Percentiles rank a stretch among this genome's conserved stretches.
Evolutionary conservation across 2,329 filamentous ascomycete species (phyloP).

Genomic region (Ceratocystis lukuohia): DNA sequence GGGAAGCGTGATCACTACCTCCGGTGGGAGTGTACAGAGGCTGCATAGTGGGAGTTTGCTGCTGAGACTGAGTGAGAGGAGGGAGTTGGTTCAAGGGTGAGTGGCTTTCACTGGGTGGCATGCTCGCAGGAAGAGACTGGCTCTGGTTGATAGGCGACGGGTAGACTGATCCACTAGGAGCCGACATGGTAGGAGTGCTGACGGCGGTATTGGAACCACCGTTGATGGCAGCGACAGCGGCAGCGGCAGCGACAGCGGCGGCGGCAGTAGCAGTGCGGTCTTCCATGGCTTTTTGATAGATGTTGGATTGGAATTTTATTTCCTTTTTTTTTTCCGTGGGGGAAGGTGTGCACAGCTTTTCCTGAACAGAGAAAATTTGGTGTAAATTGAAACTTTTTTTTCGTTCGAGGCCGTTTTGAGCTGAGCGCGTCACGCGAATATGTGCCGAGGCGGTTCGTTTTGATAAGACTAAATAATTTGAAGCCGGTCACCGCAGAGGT

Average conservation of each 20-base stretch:
- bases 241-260: constrained; percentile 15
- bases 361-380: background rate
- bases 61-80: constrained; percentile 17
- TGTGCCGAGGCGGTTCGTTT: background rate
- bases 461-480: background rate
- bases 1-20: constrained; percentile 15
- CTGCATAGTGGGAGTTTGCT: constrained; percentile 19
- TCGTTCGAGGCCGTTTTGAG: background rate
- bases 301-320: background rate
- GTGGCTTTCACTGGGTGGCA: constrained; percentile 17
- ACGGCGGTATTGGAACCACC: constrained; percentile 8
- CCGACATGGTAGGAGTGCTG: constrained; percentile 14
- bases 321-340: background rate
- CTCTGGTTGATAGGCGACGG: constrained; percentile 18
- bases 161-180: constrained; percentile 18
- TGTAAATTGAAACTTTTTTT: background rate
- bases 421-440: constrained; percentile 1
- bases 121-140: constrained; percentile 17
- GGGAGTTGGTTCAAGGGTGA: constrained; percentile 18
- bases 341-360: background rate
- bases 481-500: background rate
- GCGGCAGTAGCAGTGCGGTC: constrained; percentile 12
- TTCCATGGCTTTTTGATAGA: constrained; percentile 10
- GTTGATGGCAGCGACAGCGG: constrained; percentile 1
- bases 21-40: constrained; percentile 15